A percentile compares a stretch with the other conserved stretches of the same genome.
phyloP scores from a whole-genome alignment of 2,329 filamentous ascomycete genomes.

The Mycosphaerella arachidis region DNA sequence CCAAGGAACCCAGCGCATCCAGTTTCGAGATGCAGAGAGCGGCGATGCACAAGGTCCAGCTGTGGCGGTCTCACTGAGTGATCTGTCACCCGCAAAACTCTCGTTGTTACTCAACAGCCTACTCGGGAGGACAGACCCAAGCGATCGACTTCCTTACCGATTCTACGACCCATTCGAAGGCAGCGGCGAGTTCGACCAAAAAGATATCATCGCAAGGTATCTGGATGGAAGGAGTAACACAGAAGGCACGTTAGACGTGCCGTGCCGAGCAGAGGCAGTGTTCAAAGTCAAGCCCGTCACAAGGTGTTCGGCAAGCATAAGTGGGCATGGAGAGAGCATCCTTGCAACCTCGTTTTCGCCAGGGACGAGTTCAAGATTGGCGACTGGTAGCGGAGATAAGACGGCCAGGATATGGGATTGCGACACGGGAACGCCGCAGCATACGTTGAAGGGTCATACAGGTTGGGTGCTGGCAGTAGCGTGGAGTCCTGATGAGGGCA shows the following conservation, averaged over 20 bases:
- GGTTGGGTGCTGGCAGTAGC: slow-evolving; percentile 85
- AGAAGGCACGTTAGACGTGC: slow-evolving; percentile 59
- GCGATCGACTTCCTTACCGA: slow-evolving; percentile 62
- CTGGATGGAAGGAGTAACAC: slow-evolving; percentile 47
- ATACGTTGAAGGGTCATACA: slow-evolving; percentile 81
- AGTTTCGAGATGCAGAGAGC: slow-evolving; percentile 78
- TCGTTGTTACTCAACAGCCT: slow-evolving; percentile 82
- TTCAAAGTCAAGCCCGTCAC: slow-evolving; percentile 91
- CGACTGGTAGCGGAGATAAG: slow-evolving; percentile 84
- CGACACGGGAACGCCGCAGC: slow-evolving; percentile 82
- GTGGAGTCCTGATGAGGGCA: slow-evolving; percentile 77
- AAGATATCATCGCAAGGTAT: slow-evolving; percentile 39
- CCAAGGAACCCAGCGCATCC: slow-evolving; percentile 63
- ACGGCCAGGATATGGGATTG: slow-evolving; percentile 93
- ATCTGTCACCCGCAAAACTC: slow-evolving; percentile 84
- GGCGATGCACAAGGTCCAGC: slow-evolving; percentile 64
- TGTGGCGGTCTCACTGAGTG: slow-evolving; percentile 72
- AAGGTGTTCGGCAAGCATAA: slow-evolving; percentile 80
- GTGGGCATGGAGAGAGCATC: slow-evolving; percentile 88
- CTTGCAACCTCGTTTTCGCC: slow-evolving; percentile 83
- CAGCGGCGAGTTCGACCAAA: slow-evolving; percentile 39
- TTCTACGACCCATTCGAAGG: slow-evolving; percentile 51
- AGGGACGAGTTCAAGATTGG: slow-evolving; percentile 67
- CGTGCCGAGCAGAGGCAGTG: slow-evolving; percentile 78
- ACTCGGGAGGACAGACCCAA: slow-evolving; percentile 58